phyloP scores from a whole-genome alignment of 202 grass and related monocot species.

The Schoenoplectus tabernaemontani region DNA sequence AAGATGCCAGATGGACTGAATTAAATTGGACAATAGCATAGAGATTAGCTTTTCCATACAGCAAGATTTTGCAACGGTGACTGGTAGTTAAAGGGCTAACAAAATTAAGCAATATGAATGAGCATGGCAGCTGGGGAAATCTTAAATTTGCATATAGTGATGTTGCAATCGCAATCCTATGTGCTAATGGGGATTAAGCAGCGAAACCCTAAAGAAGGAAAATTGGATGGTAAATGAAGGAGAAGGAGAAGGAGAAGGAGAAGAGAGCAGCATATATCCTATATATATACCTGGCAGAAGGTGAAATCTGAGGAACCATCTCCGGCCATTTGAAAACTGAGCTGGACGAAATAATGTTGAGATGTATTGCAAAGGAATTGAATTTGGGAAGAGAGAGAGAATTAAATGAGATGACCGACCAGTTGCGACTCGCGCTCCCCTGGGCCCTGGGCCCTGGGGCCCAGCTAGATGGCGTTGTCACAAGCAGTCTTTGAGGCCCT shows the following conservation, averaged over 20 bases:
- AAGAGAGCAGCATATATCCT: too few relatives aligned
- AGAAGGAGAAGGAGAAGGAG: background rate
- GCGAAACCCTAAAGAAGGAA: background rate
- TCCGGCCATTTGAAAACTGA: conserved; percentile 33
- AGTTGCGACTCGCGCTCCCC: too few relatives aligned
- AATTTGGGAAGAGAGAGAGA: background rate
- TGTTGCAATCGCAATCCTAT: background rate
- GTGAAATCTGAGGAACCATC: conserved; percentile 58
- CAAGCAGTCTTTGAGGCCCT: too few relatives aligned
- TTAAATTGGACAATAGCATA: background rate
- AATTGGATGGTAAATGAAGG: background rate
- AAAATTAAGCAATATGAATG: background rate
- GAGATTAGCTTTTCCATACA: background rate
- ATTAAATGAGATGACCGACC: too few relatives aligned
- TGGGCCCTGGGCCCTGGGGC: too few relatives aligned
- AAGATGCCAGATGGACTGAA: background rate
- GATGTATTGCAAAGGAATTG: background rate
- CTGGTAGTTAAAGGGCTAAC: background rate
- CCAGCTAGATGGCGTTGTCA: too few relatives aligned
- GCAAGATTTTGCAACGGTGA: background rate
- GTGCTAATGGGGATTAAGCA: background rate
- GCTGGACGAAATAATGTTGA: background rate
- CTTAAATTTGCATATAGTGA: background rate
- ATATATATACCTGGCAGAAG: conserved; percentile 59
- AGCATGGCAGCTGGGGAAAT: background rate